Percentiles rank a stretch among this genome's conserved stretches.
Conservation (phyloP, 768 basidiomycete species). For the Hebeloma cylindrosporum region DNA sequence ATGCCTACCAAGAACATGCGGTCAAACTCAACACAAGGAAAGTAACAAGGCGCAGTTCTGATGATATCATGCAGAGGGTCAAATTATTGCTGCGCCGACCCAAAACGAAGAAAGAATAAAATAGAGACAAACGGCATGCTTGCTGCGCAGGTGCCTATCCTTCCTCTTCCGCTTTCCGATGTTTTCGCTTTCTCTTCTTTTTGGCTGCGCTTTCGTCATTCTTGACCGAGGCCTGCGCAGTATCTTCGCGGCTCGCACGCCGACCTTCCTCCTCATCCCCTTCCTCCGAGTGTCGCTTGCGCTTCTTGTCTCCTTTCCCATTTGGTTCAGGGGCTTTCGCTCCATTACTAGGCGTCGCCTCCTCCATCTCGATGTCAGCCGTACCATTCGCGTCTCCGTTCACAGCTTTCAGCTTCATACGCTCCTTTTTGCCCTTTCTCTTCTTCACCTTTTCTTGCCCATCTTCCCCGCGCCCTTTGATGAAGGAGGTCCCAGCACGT, state of each 20-base stretch:
- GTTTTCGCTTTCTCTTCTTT: conserved; percentile 38
- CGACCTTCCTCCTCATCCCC: conserved; percentile 10
- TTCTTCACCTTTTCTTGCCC: conserved; percentile 47
- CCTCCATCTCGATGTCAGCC: conserved; percentile 26
- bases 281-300: conserved; percentile 25
- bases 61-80: too few species aligned
- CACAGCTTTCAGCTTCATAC: conserved; percentile 49
- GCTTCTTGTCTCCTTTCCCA: conserved; percentile 39
- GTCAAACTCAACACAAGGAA: too few species aligned
- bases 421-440: conserved; percentile 71
- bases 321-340: background rate
- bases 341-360: conserved; percentile 27
- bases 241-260: background rate
- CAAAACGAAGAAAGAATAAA: too few species aligned
- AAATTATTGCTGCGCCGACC: too few species aligned
- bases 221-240: conserved; percentile 12
- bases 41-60: too few species aligned
- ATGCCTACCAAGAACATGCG: too few species aligned
- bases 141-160: conserved; percentile 19
- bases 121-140: too few species aligned
- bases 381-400: conserved; percentile 24
- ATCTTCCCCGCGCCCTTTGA: conserved; percentile 10
- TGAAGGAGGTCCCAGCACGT: conserved; percentile 28
- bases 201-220: conserved; percentile 22
- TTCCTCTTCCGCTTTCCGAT: conserved; percentile 23